These are phyloP conservation scores for Neotropicomus parvogracilis DNA, from an alignment of 1,284 basidiomycete genomes.

Conservation along the genomic window DNA sequence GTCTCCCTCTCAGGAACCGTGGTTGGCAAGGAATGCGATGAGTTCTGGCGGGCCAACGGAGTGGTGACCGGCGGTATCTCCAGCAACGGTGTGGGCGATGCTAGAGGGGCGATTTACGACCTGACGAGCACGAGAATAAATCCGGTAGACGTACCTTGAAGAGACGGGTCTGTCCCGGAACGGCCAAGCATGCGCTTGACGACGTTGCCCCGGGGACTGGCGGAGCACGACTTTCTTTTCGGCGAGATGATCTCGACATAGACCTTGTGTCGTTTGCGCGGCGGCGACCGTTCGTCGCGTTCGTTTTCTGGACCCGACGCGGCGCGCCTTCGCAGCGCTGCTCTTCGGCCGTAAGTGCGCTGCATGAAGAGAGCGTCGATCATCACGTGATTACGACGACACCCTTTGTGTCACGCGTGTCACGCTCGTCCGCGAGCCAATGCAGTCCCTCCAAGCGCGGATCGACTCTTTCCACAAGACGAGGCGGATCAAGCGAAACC, in stretches of 20 bases:
- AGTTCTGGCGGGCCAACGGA: constrained; percentile 14
- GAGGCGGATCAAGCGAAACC: constrained; percentile 48
- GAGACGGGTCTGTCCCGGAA: constrained; percentile 52
- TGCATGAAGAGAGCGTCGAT: constrained; percentile 17
- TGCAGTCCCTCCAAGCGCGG: constrained; percentile 56
- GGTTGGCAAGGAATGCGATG: constrained; percentile 18
- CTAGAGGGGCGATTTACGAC: not conserved
- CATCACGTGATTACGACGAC: constrained; percentile 16
- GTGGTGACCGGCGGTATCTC: not conserved
- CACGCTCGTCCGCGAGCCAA: constrained; percentile 22
- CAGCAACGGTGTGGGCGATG: not conserved
- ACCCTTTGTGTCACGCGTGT: not conserved
- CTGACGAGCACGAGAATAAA: not conserved
- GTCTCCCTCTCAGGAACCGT: constrained; percentile 12
- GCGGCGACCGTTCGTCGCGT: not conserved
- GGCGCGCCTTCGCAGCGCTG: constrained; percentile 17
- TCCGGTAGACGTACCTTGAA: constrained; percentile 29
- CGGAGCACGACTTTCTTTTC: constrained; percentile 11
- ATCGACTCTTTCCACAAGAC: constrained; percentile 58
- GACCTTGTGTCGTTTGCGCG: constrained; percentile 25
- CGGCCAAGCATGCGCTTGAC: constrained; percentile 47
- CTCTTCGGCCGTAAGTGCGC: constrained; percentile 44
- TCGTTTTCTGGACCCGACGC: not conserved
- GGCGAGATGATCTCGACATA: constrained; percentile 25
- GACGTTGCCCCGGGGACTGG: constrained; percentile 19